Evolutionary conservation across 1,284 basidiomycete genomes (phyloP).

Genomic region (Vanrija sp.): DNA sequence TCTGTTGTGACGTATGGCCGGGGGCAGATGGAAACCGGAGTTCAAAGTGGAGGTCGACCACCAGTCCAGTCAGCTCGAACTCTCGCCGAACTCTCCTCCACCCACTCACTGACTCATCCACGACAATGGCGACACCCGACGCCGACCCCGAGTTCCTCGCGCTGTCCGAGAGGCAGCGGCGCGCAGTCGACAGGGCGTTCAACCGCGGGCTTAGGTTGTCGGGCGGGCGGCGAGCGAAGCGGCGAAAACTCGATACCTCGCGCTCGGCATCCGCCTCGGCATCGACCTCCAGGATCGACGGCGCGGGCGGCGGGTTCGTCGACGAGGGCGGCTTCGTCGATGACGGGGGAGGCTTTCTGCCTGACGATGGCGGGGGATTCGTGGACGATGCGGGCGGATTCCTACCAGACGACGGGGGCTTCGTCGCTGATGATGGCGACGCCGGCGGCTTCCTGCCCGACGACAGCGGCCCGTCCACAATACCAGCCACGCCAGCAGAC

Average conservation of each 20-base stretch:
- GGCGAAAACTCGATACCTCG: slow-evolving; percentile 1
- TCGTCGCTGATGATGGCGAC: slow-evolving; percentile 19
- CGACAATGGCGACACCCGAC: slow-evolving; percentile 7
- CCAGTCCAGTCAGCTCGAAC: neutral
- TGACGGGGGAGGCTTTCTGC: slow-evolving; percentile 17
- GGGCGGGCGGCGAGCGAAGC: slow-evolving; percentile 2
- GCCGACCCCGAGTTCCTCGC: slow-evolving; percentile 46
- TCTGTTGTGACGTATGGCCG: neutral
- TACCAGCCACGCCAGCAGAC: neutral
- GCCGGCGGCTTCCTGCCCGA: slow-evolving; percentile 7
- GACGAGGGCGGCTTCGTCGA: slow-evolving; percentile 20
- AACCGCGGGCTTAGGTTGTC: slow-evolving; percentile 22
- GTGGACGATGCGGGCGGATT: slow-evolving; percentile 18
- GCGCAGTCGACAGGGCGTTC: slow-evolving; percentile 41
- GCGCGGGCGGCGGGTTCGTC: slow-evolving; percentile 12
- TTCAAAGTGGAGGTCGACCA: slow-evolving; percentile 1
- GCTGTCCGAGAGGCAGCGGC: slow-evolving; percentile 26
- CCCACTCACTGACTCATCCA: no score
- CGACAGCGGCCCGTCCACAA: slow-evolving; percentile 1
- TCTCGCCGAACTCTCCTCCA: neutral
- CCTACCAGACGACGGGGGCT: slow-evolving; percentile 18
- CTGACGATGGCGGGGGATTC: slow-evolving; percentile 17
- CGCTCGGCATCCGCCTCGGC: slow-evolving; percentile 5
- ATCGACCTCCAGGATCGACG: neutral
- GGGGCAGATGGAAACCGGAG: neutral